A percentile compares a stretch with the other conserved stretches of the same genome.
phyloP scores from a whole-genome alignment of 2,329 filamentous ascomycete genomes.

The Trichoderma polysporum region DNA sequence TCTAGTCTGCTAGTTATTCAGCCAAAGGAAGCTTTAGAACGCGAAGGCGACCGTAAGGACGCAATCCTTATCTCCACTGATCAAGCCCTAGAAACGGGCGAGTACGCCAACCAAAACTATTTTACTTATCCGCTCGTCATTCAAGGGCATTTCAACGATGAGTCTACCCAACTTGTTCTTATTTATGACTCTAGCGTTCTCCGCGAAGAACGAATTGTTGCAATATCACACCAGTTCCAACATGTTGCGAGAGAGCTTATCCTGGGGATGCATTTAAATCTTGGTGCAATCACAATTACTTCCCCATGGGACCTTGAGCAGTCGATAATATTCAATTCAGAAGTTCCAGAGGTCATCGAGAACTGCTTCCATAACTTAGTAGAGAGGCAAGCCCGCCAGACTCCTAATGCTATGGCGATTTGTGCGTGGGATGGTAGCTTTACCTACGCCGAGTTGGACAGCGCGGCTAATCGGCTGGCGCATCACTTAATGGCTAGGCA shows the following conservation, averaged over 20 bases:
- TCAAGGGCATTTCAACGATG: background rate
- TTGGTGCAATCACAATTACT: background rate
- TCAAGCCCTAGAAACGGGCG: background rate
- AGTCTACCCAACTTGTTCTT: background rate
- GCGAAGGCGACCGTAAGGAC: background rate
- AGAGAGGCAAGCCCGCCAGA: background rate
- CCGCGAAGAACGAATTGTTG: background rate
- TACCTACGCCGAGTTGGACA: slow-evolving; percentile 41
- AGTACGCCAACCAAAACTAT: background rate
- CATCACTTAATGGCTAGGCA: slow-evolving; percentile 6
- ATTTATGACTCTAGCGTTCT: slow-evolving; percentile 7
- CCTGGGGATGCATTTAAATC: background rate
- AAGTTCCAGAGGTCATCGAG: background rate
- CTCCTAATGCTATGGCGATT: slow-evolving; percentile 1
- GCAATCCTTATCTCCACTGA: background rate
- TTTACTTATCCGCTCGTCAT: slow-evolving; percentile 18
- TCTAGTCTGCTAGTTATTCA: slow-evolving; percentile 25
- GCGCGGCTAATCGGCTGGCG: slow-evolving; percentile 17
- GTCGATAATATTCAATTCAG: background rate
- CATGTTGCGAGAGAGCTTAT: background rate
- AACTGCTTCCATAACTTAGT: slow-evolving; percentile 15
- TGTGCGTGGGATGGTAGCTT: slow-evolving; percentile 28
- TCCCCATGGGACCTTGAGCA: background rate
- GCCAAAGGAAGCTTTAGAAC: background rate
- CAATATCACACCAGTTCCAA: slow-evolving; percentile 1